Base-by-base conservation (phyloP, 176 grass and related monocot species). In the Bonia amplexicaulis region DNA sequence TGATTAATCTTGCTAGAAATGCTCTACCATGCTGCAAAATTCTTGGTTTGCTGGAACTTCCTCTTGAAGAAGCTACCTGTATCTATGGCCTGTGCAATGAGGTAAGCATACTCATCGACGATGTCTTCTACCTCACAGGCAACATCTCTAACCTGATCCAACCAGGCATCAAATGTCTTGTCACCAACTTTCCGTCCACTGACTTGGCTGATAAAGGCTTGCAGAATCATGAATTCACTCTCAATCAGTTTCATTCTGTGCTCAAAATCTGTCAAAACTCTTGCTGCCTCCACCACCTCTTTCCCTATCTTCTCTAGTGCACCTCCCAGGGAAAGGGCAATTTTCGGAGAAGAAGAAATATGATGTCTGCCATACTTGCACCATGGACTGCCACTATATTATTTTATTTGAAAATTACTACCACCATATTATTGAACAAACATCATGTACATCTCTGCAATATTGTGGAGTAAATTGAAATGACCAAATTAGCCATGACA, bases 111-210 rank as follows among this genome's bases (percentile, higher is more conserved):
- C 63, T 91, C 88, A 23, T 91, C 92, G 29, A 91, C 25, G 12
- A 88, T 85, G 16, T 93, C 92, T 35, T 93, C 92, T 12, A 88
- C 86, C 31, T 93, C 77, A 83, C 57, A 63, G 17, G 88, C 78
- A 16, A 86, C 63, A 71, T 80, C 70, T 82, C 78, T 87, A 55
- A 93, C 51, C 15, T 88, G 85, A 22, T 83, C 85, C 72, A 85
- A 14, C 91, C 85, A 90, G 16, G 70, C 71, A 5, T 44, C 41
- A 14, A 80, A 82, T 37, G 82, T 46, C 53, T 69, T 52, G 63
- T 88, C 71, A 46, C 51, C 33, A 23, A 67, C 60, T 52, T 52
- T 48, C 26, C 86, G 48, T 6, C 33, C 12, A 29, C 76, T 22
- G 37, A 82, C 77, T 63, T 90, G 76, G 10, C 63, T 53, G 10